Percentiles rank a stretch among this genome's conserved stretches.
phyloP scores from a whole-genome alignment of 2,329 filamentous ascomycete species.

The Chaetomium strumarium region DNA sequence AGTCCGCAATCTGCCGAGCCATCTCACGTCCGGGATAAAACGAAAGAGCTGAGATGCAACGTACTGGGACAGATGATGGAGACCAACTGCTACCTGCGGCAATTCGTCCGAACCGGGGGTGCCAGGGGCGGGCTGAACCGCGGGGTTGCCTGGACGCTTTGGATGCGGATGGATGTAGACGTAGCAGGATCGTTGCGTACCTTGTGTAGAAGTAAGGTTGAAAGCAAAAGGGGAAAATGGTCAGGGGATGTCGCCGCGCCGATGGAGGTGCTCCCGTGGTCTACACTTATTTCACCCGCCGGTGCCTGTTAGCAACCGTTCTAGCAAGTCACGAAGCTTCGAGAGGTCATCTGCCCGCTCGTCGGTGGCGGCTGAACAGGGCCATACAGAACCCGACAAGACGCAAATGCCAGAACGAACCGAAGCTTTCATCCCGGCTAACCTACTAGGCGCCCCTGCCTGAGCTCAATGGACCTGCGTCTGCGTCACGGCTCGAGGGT shows the following conservation, averaged over 20 bases:
- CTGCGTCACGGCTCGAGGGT: constrained; percentile 4
- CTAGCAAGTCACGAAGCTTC: background rate
- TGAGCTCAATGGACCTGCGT: background rate
- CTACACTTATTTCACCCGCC: background rate
- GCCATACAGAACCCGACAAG: background rate
- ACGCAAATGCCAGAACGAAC: background rate
- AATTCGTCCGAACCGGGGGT: background rate
- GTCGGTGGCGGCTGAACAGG: background rate
- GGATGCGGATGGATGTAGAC: background rate
- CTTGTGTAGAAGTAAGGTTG: background rate
- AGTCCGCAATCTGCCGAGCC: constrained; percentile 33
- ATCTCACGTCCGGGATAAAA: constrained; percentile 21
- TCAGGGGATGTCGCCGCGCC: background rate
- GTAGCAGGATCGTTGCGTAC: background rate
- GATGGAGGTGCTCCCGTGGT: background rate
- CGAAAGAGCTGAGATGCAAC: constrained; percentile 19
- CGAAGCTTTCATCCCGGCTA: background rate
- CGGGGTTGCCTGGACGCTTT: background rate
- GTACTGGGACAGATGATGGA: constrained; percentile 16
- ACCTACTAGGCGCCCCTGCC: background rate
- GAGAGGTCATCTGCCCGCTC: constrained; percentile 9
- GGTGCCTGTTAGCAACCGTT: background rate
- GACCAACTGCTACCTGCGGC: constrained; percentile 5
- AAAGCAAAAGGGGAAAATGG: background rate
- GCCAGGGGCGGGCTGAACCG: background rate